Evolutionary conservation across 495 filamentous ascomycete genomes (phyloP).

Genomic region (Podospora australis): DNA sequence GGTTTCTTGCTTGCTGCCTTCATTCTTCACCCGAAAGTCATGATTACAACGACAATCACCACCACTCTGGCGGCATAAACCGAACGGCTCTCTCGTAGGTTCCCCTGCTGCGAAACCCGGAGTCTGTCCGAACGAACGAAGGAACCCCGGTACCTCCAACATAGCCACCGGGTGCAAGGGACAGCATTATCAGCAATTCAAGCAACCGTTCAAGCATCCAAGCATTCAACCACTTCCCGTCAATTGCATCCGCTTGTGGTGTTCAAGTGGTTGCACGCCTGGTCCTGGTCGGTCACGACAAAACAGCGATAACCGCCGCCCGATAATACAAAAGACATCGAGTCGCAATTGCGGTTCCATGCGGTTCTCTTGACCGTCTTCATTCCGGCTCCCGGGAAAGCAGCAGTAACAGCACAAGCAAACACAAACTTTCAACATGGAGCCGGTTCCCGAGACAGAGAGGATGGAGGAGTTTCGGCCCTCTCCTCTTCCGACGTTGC

Average conservation of each 20-base stretch:
- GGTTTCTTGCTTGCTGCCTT: too few species aligned
- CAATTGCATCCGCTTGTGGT: too few species aligned
- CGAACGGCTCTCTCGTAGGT: not conserved
- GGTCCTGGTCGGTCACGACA: too few species aligned
- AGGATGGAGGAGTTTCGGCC: conserved; percentile 52
- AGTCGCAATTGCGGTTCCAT: not conserved
- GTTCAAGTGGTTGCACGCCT: too few species aligned
- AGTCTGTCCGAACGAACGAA: too few species aligned
- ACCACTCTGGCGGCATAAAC: not conserved
- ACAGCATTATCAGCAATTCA: not conserved
- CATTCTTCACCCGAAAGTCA: too few species aligned
- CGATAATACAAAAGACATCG: too few species aligned
- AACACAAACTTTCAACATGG: conserved; percentile 36
- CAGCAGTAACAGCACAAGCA: conserved; percentile 5
- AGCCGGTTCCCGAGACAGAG: conserved; percentile 53
- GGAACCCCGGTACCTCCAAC: too few species aligned
- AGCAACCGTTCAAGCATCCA: not conserved
- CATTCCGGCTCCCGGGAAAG: not conserved
- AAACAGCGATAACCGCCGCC: too few species aligned
- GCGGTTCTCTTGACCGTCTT: too few species aligned
- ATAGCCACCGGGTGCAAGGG: not conserved
- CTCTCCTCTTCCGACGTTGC: conserved; percentile 39
- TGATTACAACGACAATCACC: not conserved
- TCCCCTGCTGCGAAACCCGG: too few species aligned
- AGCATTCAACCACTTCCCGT: too few species aligned